Evolutionary conservation across 257 asterid genomes (phyloP).

Genomic region (Nicotiana knightiana): DNA sequence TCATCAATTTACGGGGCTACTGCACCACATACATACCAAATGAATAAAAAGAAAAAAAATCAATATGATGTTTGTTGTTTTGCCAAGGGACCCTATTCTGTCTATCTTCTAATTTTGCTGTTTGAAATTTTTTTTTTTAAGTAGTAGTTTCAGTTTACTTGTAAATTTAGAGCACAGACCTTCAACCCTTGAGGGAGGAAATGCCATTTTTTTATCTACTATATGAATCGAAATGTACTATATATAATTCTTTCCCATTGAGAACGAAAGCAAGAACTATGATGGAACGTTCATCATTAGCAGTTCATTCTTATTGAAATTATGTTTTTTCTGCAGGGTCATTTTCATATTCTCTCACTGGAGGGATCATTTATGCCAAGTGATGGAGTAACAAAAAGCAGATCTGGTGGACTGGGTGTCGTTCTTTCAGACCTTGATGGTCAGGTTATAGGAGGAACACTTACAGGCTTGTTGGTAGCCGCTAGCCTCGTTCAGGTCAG

Average conservation of each 20-base stretch:
- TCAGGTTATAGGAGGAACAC: constrained; percentile 91
- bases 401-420: constrained; percentile 93
- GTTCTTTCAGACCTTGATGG: constrained; percentile 89
- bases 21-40: background rate
- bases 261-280: background rate
- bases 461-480: constrained; percentile 87
- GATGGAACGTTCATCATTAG: background rate
- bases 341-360: constrained; percentile 76
- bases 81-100: too few species aligned
- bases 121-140: too few species aligned
- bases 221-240: too few species aligned
- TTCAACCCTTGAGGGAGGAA: background rate
- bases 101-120: too few species aligned
- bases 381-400: constrained; percentile 70
- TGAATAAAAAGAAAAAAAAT: background rate
- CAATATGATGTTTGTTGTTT: too few species aligned
- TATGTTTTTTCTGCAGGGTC: constrained; percentile 50
- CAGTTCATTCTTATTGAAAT: constrained; percentile 4
- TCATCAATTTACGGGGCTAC: background rate
- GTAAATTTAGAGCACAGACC: too few species aligned
- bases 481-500: constrained; percentile 85
- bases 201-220: background rate
- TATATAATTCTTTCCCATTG: background rate
- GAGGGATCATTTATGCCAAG: constrained; percentile 77
- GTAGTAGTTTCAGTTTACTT: too few species aligned